Evolutionary conservation across 2,329 filamentous ascomycete species (phyloP).

Genomic region (Fusarium coffeatum): DNA sequence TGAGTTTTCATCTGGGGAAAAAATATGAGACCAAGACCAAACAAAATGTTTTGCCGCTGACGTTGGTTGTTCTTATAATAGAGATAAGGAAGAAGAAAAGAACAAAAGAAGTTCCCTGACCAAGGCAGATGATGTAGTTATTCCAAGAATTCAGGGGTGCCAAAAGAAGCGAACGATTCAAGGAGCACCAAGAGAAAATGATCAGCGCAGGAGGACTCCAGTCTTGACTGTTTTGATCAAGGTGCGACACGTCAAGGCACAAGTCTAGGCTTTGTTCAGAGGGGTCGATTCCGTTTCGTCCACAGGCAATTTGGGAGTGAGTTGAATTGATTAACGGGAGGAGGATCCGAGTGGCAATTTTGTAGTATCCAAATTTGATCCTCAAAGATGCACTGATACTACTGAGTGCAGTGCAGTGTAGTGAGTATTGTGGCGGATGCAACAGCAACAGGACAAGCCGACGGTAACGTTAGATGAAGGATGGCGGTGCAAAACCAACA

Average conservation of each 20-base stretch:
- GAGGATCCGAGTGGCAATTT: constrained; percentile 40
- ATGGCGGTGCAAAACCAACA: constrained; percentile 15
- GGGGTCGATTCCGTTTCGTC: constrained; percentile 32
- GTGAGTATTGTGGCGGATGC: constrained; percentile 32
- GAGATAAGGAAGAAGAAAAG: neutral
- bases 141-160: constrained; percentile 36
- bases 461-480: constrained; percentile 22
- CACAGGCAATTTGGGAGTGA: neutral
- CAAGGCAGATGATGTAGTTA: neutral
- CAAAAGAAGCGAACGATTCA: constrained; percentile 19
- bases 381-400: constrained; percentile 2
- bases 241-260: constrained; percentile 41
- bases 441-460: constrained; percentile 3
- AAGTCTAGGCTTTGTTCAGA: constrained; percentile 38
- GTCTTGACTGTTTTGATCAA: constrained; percentile 38
- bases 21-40: neutral
- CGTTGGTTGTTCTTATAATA: constrained; percentile 1
- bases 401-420: neutral
- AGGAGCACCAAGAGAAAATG: constrained; percentile 24
- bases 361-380: constrained; percentile 29
- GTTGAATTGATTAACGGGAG: neutral
- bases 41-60: constrained; percentile 28
- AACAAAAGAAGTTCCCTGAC: neutral
- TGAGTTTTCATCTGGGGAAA: neutral
- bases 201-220: constrained; percentile 34